Evolutionary conservation across 768 basidiomycete genomes (phyloP), one percentile per base, ranked within the genome.

Genomic region (Hygrophorus russula): DNA sequence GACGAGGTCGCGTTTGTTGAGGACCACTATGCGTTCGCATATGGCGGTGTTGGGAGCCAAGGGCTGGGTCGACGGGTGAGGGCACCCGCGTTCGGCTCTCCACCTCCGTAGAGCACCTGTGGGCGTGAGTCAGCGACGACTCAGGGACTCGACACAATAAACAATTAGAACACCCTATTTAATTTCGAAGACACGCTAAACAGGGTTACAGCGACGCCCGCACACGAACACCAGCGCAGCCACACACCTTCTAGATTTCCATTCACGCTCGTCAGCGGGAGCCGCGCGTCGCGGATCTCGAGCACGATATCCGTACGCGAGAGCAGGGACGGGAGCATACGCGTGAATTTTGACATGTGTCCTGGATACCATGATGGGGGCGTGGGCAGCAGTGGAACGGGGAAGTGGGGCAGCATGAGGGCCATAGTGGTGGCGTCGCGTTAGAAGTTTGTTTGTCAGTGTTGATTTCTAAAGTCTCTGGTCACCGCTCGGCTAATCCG

Each of bases 281-380:
- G 70, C 24, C 94, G 78, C 10, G 92, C 79, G 64, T 99, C 94
- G 56, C 94, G 74, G 20, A 93, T 79, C 66, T 99, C 94, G 49
- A 99, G 81, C 40, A 98, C 87, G 44, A 98, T 79, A 55, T 92
- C 84, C 28, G 88, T 89, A 48, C 80, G 79, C 27, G 80, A 75
- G 33, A 97, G 73, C 46, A 91, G 66, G 14, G 72, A 64, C 14
- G 90, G 87, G 34, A 96, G 67, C 58, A 76, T 74, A 48, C 80
- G 73, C 34, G 80, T 74, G 58, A 94, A 94, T 54, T 80, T 76
- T 62, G 78, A 82, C 92, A 96, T 97, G 63, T 97, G 92, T 28
- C 92, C 92, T 18, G 89, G 89, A 65, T 82, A 94, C 91, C 91
- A 96, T 71, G 91, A 92, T 41, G 83, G 82, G 24, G 88, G 80